These are phyloP conservation scores for Botryosphaeria dothidea DNA, from an alignment of 2,329 filamentous ascomycete species.

Conservation along the genomic window DNA sequence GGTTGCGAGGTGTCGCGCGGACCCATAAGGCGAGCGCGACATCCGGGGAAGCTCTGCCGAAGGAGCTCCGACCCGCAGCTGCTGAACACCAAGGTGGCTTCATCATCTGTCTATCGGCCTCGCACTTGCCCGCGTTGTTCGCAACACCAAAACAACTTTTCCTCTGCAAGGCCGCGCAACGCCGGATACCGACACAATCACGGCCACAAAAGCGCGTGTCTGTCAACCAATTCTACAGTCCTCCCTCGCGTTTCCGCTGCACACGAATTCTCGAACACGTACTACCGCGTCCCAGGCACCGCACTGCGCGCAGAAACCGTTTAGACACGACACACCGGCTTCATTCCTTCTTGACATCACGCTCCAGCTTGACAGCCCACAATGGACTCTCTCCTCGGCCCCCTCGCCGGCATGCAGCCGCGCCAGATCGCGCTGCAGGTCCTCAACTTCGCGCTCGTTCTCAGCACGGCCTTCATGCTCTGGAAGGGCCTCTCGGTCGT, in stretches of 20 bases:
- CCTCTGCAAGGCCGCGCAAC: not conserved
- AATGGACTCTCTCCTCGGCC: slow-evolving; percentile 15
- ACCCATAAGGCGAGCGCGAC: not conserved
- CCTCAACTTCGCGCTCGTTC: slow-evolving; percentile 87
- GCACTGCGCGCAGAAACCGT: not conserved
- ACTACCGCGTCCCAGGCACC: not conserved
- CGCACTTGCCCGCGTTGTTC: not conserved
- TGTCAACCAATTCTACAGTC: not conserved
- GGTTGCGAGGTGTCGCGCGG: not conserved
- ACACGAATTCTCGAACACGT: not conserved
- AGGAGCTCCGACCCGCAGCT: slow-evolving; percentile 11
- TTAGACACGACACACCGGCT: no score
- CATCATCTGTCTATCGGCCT: no score
- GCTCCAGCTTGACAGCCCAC: not conserved
- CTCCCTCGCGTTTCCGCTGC: not conserved
- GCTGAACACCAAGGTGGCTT: slow-evolving; percentile 17
- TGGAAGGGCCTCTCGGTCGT: slow-evolving; percentile 82
- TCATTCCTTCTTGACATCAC: no score
- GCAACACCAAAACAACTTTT: not conserved
- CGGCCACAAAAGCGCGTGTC: not conserved
- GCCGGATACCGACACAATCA: not conserved
- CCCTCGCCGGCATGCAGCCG: slow-evolving; percentile 65
- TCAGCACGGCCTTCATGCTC: slow-evolving; percentile 92
- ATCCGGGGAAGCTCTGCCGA: slow-evolving; percentile 13
- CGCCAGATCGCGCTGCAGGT: slow-evolving; percentile 80